phyloP scores from a whole-genome alignment of 192 early-diverging fungal genomes.

The Podila horticola region DNA sequence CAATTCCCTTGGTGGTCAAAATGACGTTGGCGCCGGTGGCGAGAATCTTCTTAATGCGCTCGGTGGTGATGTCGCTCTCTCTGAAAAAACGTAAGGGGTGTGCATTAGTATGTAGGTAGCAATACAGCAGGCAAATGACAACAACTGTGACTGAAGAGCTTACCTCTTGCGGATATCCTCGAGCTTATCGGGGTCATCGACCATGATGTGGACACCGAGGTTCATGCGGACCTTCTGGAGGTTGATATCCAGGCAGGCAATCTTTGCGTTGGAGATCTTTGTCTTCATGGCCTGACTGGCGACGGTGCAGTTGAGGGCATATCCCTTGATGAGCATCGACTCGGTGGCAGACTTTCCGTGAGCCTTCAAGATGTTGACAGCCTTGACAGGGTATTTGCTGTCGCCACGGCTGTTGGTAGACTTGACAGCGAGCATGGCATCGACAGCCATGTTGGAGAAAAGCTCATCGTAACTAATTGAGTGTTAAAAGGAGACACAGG shows the following conservation, averaged over 20 bases:
- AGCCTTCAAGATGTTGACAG: constrained; percentile 97
- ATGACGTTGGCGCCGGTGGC: constrained; percentile 96
- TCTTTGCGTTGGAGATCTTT: constrained; percentile 87
- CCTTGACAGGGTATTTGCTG: constrained; percentile 94
- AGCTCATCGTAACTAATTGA: constrained; percentile 87
- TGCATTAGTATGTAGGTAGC: not conserved
- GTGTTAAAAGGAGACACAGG: no score
- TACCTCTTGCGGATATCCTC: constrained; percentile 94
- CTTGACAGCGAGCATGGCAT: constrained; percentile 94
- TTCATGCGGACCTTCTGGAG: constrained; percentile 98
- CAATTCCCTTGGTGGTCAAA: constrained; percentile 98
- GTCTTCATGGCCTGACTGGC: constrained; percentile 97
- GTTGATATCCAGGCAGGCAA: constrained; percentile 99
- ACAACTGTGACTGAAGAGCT: not conserved
- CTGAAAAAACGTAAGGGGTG: constrained; percentile 50
- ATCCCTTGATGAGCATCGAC: constrained; percentile 89
- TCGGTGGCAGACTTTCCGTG: constrained; percentile 94
- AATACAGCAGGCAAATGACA: not conserved
- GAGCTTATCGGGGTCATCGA: constrained; percentile 98
- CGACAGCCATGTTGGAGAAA: constrained; percentile 95
- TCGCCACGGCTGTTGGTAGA: constrained; percentile 85
- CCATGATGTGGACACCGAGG: constrained; percentile 96
- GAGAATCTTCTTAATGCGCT: constrained; percentile 95
- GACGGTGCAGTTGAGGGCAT: constrained; percentile 98
- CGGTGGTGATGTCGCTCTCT: constrained; percentile 96